Evolutionary conservation across 31 red algal genomes (phyloP), one percentile per base, ranked within the genome.

Genomic region (Bonnemaisonia californica): DNA sequence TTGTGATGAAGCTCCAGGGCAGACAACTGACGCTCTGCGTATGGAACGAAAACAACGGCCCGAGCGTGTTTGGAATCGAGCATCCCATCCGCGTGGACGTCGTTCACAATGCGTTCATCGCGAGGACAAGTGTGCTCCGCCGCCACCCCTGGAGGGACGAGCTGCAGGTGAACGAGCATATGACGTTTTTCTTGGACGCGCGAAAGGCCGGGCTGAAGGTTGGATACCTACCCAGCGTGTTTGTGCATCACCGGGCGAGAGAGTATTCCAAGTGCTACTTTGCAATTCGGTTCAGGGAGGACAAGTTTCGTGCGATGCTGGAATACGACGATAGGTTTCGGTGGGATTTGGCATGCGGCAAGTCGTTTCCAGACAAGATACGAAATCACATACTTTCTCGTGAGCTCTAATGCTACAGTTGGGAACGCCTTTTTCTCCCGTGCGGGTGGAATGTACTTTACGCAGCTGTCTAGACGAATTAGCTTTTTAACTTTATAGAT

Each of bases 151-250:
- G 86, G 86, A 38, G 86, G 56, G 67, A 82, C 57, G 76, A 81
- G 40, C 62, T 89, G 58, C 63, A 89, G 51, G 86, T 89, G 57
- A 89, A 89, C 55, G 86, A 89, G 48, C 86, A 89, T 42, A 81
- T 89, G 86, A 74, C 75, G 2, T 89, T 89, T 81, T 89, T 89
- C 61, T n/a, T 89, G 2, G 86, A 89, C 61, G 75, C 76, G 11
- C 60, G 76, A 23, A 40, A 81, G 31, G 76, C 75, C 1, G 41
- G 36, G 23, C 28, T 89, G 3, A 82, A 54, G 13, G 67, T 89
- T 26, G 86, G 86, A 4, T 89, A 89, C 54, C 66, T 89, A 18
- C 86, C 86, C 16, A 81, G 77, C 59, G 86, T 81, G 57, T 89
- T 89, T 65, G 68, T 89, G 5, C 86, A 89, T 27, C 86, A 89